Conservation (phyloP, 208 protist genomes). For the Leishmania arabica region DNA sequence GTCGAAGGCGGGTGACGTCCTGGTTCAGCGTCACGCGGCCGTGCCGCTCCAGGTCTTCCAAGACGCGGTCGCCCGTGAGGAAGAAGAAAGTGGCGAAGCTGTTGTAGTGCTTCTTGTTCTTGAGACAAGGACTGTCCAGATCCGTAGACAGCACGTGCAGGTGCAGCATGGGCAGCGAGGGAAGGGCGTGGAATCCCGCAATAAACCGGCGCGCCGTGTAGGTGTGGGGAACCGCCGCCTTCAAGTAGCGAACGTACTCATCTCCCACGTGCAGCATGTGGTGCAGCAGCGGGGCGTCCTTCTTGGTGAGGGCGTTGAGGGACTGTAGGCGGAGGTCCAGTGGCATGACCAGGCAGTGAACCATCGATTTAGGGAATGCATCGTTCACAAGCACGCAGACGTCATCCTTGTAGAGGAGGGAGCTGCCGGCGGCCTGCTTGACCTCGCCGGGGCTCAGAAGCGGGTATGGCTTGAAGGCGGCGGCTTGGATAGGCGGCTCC, state of each 20-base stretch:
- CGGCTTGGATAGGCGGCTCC: constrained; percentile 6
- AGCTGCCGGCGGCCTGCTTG: constrained; percentile 42
- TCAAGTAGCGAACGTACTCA: constrained; percentile 57
- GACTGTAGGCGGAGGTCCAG: constrained; percentile 63
- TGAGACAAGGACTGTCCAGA: constrained; percentile 76
- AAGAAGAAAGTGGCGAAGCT: constrained; percentile 91
- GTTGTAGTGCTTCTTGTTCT: constrained; percentile 92
- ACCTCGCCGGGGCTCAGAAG: constrained; percentile 31
- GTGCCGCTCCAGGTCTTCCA: constrained; percentile 66
- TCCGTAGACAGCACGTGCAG: constrained; percentile 87
- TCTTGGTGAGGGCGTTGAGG: constrained; percentile 56
- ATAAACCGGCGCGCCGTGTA: constrained; percentile 53
- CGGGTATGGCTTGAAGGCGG: constrained; percentile 58
- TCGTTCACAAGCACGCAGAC: constrained; percentile 83
- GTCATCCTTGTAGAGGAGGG: constrained; percentile 77
- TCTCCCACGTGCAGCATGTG: constrained; percentile 64
- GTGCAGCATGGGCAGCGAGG: constrained; percentile 86
- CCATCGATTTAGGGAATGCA: constrained; percentile 81
- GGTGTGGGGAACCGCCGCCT: constrained; percentile 8
- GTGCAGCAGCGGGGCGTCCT: constrained; percentile 54
- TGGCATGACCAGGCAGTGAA: constrained; percentile 87
- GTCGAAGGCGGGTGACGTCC: constrained; percentile 45
- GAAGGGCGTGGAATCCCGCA: constrained; percentile 84
- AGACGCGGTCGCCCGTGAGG: constrained; percentile 56
- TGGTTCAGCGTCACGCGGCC: constrained; percentile 75